These are phyloP conservation scores for Pisolithus marmoratus DNA, from an alignment of 768 basidiomycete species.

Conservation along the genomic window DNA sequence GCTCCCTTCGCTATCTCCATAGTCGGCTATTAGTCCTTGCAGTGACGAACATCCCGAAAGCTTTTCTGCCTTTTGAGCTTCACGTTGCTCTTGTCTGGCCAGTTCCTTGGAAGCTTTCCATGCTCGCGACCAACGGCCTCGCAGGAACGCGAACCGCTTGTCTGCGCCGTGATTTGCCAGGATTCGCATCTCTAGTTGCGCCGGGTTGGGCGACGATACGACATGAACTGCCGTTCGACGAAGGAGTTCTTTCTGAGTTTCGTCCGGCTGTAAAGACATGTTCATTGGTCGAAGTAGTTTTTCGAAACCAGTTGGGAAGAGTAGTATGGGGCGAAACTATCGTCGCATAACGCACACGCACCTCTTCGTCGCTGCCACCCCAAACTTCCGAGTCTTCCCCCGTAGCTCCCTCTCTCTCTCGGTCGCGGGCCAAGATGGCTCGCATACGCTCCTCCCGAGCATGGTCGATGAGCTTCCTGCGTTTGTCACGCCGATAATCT, in stretches of 20 bases:
- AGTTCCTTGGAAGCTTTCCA: slow-evolving; percentile 58
- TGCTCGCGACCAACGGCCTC: slow-evolving; percentile 63
- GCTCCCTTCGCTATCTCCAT: slow-evolving; percentile 52
- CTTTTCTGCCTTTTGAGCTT: slow-evolving; percentile 12
- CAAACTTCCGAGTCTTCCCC: slow-evolving; percentile 44
- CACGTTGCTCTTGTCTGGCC: slow-evolving; percentile 23
- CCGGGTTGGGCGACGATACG: slow-evolving; percentile 64
- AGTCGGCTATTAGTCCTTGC: slow-evolving; percentile 48
- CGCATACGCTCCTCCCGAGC: slow-evolving; percentile 58
- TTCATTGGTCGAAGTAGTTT: too few relatives aligned
- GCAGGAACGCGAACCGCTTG: slow-evolving; percentile 72
- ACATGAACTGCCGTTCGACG: slow-evolving; percentile 67
- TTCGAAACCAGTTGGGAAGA: too few relatives aligned
- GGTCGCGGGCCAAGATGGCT: slow-evolving; percentile 34
- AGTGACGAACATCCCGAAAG: slow-evolving; percentile 24
- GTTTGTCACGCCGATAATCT: slow-evolving; percentile 64
- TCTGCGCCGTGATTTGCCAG: slow-evolving; percentile 81
- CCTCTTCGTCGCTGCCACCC: slow-evolving; percentile 72
- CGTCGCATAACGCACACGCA: slow-evolving; percentile 16
- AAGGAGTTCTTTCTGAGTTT: slow-evolving; percentile 61
- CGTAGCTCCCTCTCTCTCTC: slow-evolving; percentile 33
- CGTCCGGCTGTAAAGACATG: slow-evolving; percentile 45
- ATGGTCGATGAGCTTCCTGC: slow-evolving; percentile 53
- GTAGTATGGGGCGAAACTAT: not conserved
- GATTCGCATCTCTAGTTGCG: slow-evolving; percentile 83